A percentile compares a stretch with the other conserved stretches of the same genome.
phyloP scores from a whole-genome alignment of 352 stramenopile genomes.

The Globisporangium echinulatum region DNA sequence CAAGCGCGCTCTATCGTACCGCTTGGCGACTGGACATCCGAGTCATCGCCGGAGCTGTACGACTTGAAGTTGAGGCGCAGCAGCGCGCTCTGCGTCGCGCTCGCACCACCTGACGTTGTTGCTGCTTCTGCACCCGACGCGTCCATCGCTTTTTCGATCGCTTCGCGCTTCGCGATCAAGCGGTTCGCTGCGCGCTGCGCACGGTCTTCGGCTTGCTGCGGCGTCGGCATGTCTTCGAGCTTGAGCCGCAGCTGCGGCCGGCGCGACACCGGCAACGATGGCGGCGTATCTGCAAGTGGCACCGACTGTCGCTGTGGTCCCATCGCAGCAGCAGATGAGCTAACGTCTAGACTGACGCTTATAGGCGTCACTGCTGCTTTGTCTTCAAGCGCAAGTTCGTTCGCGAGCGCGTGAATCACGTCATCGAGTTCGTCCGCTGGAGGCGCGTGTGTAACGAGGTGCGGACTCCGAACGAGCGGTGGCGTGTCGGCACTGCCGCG shows the following conservation, averaged over 20 bases:
- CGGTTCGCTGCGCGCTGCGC: slow-evolving; percentile 67
- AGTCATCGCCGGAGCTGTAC: slow-evolving; percentile 66
- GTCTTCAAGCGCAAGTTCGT: slow-evolving; percentile 45
- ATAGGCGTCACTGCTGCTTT: slow-evolving; percentile 14
- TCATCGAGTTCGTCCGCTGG: slow-evolving; percentile 28
- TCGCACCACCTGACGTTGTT: slow-evolving; percentile 10
- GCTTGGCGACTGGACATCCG: slow-evolving; percentile 55
- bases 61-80: slow-evolving; percentile 64
- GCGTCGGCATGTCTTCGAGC: slow-evolving; percentile 83
- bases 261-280: slow-evolving; percentile 19
- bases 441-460: background rate
- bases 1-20: slow-evolving; percentile 19
- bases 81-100: slow-evolving; percentile 56
- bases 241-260: slow-evolving; percentile 69
- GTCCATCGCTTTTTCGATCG: slow-evolving; percentile 51
- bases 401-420: slow-evolving; percentile 28
- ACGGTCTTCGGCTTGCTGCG: slow-evolving; percentile 76
- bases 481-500: slow-evolving; percentile 3
- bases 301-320: too few relatives aligned
- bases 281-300: background rate
- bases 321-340: too few relatives aligned
- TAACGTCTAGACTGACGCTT: too few relatives aligned
- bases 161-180: slow-evolving; percentile 69
- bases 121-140: slow-evolving; percentile 16
- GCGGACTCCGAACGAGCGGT: slow-evolving; percentile 1